Conservation (phyloP, 371 early-diverging fungal genomes). For the Circinella minor region DNA sequence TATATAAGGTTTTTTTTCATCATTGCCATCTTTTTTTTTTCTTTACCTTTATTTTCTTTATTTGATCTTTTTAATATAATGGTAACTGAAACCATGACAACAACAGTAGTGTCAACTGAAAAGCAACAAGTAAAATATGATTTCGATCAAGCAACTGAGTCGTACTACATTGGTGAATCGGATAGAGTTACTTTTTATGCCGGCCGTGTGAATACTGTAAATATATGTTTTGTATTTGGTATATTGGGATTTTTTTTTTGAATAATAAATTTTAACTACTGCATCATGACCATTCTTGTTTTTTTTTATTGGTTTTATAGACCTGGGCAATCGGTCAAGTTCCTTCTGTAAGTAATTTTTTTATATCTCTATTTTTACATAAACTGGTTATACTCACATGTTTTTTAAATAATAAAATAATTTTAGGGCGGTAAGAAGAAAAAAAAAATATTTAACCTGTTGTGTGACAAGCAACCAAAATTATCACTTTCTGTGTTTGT, state of each 20-base stretch:
- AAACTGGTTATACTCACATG: no score
- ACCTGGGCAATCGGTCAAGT: conserved; percentile 43
- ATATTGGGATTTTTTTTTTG: neutral
- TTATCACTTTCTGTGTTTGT: no score
- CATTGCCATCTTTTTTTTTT: no score
- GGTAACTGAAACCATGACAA: neutral
- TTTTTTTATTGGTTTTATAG: conserved; percentile 9
- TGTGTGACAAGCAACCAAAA: no score
- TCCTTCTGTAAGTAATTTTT: conserved; percentile 38
- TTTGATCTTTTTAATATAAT: neutral
- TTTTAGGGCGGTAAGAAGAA: conserved; percentile 30
- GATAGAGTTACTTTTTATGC: conserved; percentile 13
- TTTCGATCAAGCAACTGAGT: conserved; percentile 22
- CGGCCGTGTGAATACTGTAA: conserved; percentile 15
- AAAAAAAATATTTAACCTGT: no score
- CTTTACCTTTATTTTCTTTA: neutral
- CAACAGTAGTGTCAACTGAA: neutral
- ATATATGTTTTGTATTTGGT: neutral
- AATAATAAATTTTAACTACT: neutral
- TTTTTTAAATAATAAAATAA: neutral
- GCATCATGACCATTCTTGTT: neutral
- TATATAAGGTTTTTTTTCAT: neutral
- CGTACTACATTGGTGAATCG: conserved; percentile 16
- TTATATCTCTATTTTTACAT: neutral
- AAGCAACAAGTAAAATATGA: conserved; percentile 1